Base-by-base conservation (phyloP, 139 green algal species). In the Volvox reticuliferus region DNA sequence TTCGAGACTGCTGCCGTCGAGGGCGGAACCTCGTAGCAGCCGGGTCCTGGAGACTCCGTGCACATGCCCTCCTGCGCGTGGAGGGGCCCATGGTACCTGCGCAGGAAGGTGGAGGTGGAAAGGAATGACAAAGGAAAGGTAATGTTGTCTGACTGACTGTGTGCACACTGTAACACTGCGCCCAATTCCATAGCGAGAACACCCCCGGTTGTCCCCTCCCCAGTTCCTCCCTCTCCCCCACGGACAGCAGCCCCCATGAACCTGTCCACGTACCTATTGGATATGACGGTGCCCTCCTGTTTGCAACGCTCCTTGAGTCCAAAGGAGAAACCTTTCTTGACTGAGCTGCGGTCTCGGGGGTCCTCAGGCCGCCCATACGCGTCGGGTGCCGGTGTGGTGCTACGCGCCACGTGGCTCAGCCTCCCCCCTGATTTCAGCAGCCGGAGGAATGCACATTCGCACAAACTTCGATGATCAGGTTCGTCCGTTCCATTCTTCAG, bases 11-110 rank as follows among this genome's bases (percentile, higher is more conserved):
- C 24, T 14, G 24, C 37, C 19, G 71, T 67, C 33, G 50, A 22
- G 65, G 36, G 22, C 12, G 71, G 86, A 71, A 90, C 14, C 13
- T 83, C 73, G 71, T 90, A 90, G 71, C 62, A 79, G 71, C 71
- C 86, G 71, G 86, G 86, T 24, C 86, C 86, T 30, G 86, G 86
- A 16, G 86, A 90, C 50, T 90, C 86, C 20, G 20, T 28, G 73
- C 86, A 67, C 86, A 90, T 82, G 71, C 5, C 71, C 50, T 90
- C 86, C n/a, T 73, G 50, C 71, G 86, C 86, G 69, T 80, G 69
- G 37, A 90, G 86, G 37, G 86, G 86, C 17, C 86, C 86, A 55
- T 90, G 86, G 44, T 90, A 90, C 68, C 84, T 89, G 84, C 6
- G 76, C 33, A 62, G 76, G 61, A 32, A 36, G 2, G 33, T 26